Evolutionary conservation across 1,139 yeast species (phyloP).

Genomic region (Geotrichum macrosporum): DNA sequence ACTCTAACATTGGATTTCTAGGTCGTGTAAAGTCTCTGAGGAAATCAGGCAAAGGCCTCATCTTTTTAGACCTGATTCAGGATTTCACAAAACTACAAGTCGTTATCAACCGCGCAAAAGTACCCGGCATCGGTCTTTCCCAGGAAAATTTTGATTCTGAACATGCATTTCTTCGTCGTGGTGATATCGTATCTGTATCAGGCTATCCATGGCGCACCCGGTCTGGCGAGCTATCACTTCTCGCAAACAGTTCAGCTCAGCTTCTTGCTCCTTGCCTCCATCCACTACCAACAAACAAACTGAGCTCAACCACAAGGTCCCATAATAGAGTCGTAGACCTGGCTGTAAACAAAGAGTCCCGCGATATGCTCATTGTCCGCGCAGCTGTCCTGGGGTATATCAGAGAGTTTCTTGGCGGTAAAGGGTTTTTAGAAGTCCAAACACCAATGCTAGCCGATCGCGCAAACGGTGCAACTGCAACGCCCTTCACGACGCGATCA

Average conservation of each 20-base stretch:
- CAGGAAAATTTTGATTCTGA: slow-evolving; percentile 45
- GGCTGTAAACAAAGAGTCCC: slow-evolving; percentile 52
- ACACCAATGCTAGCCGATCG: slow-evolving; percentile 72
- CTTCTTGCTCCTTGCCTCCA: slow-evolving; percentile 67
- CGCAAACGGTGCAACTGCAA: slow-evolving; percentile 87
- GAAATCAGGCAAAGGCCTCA: slow-evolving; percentile 60
- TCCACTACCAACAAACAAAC: slow-evolving; percentile 62
- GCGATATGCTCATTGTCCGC: slow-evolving; percentile 51
- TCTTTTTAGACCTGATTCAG: slow-evolving; percentile 62
- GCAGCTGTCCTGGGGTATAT: slow-evolving; percentile 52
- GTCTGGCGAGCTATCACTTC: slow-evolving; percentile 72
- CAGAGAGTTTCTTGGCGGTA: slow-evolving; percentile 51
- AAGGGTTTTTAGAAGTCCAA: slow-evolving; percentile 74
- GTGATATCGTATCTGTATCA: slow-evolving; percentile 61
- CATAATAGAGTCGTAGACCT: slow-evolving; percentile 72
- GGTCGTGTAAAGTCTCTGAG: slow-evolving; percentile 55
- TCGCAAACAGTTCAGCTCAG: slow-evolving; percentile 47
- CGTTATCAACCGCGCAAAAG: slow-evolving; percentile 50
- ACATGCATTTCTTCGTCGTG: slow-evolving; percentile 54
- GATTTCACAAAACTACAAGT: slow-evolving; percentile 55
- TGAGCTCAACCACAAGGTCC: slow-evolving; percentile 54
- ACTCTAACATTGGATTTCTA: not conserved
- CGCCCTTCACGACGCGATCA: slow-evolving; percentile 64
- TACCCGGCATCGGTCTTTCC: slow-evolving; percentile 28
- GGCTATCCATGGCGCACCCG: slow-evolving; percentile 76